Evolutionary conservation across 75 land plant genomes (phyloP), one percentile per base, ranked within the genome.

Genomic region (Selaginella moellendorffii): DNA sequence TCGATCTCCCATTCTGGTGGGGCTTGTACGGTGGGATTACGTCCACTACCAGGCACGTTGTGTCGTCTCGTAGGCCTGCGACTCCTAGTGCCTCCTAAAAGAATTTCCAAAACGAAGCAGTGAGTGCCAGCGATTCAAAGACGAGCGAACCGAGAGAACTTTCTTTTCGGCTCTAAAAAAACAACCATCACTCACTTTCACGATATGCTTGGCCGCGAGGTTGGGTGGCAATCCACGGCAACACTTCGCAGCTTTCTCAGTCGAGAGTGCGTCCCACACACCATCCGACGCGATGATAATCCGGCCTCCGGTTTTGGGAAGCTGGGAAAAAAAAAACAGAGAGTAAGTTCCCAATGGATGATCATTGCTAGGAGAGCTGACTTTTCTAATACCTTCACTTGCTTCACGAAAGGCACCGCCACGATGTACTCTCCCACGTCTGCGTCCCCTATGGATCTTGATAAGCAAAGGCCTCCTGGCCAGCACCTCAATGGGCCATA

Each of bases 261-360:
- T 21, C 8, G 25, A 21, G 5, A 56, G 59, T 21, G 59, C 21
- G n/a, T 56, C 59, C 59, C 59, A 56, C 24, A 56, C 59, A 25
- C 59, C 59, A 56, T 56, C 59, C n/a, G 59, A 56, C 9, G 59
- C 59, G 2, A 56, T 56, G 5, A 56, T 56, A 56, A 56, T 19
- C 24, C 59, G 5, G 2, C 23, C 59, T 21, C 23, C 59, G 5
- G 59, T 24, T 21, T 56, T 56, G 5, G 59, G 59, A 25, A 56
- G 59, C 59, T 56, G 21, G 2, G 24, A 19, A 2, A 56, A 19
- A 56, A 9, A 56, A 56, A 8, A 10, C 5, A 56, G 24, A 2
- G 59, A 56, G n/a, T 21, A 21, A 56, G n/a, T 8, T 8, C 24
- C 5, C 59, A 21, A 19, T 24, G n/a, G 2, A 56, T 24, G 24